Evolutionary conservation across 257 asterid species (phyloP).

Genomic region (Cordia subcordata): DNA sequence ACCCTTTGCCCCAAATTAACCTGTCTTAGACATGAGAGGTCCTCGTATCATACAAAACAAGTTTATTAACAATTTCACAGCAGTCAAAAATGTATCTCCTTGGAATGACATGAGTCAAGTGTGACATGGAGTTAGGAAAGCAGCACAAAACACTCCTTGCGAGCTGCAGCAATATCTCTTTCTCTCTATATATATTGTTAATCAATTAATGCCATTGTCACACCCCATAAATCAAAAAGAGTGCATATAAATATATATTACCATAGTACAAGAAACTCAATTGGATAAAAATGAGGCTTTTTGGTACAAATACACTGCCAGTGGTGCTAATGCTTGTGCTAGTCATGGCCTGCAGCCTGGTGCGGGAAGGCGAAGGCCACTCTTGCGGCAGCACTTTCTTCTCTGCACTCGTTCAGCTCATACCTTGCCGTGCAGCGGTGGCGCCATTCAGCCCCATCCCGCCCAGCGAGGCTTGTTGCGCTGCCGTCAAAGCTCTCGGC

Average conservation of each 20-base stretch:
- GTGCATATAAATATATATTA: not conserved
- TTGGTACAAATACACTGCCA: constrained; percentile 8
- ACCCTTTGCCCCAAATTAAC: too few relatives aligned
- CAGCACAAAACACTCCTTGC: constrained; percentile 36
- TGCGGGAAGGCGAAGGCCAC: constrained; percentile 34
- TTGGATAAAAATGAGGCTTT: constrained; percentile 28
- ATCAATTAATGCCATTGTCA: not conserved
- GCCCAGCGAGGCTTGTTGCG: constrained; percentile 80
- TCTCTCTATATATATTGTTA: constrained; percentile 19
- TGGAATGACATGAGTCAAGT: constrained; percentile 24
- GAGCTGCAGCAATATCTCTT: not conserved
- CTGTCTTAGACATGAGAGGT: too few relatives aligned
- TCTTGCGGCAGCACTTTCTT: constrained; percentile 70
- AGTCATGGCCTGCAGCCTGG: constrained; percentile 18
- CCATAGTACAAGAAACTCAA: not conserved
- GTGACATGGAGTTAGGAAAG: constrained; percentile 55
- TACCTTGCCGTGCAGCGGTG: constrained; percentile 87
- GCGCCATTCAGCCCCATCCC: constrained; percentile 62
- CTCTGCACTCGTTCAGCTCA: constrained; percentile 75
- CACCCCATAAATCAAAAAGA: not conserved
- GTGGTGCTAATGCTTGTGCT: constrained; percentile 24
- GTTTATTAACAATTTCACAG: not conserved
- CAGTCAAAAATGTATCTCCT: not conserved
- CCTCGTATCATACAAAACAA: not conserved
- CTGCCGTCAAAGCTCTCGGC: constrained; percentile 77